These are phyloP conservation scores for Globisporangium polare DNA, from an alignment of 352 stramenopile species.

Conservation along the genomic window DNA sequence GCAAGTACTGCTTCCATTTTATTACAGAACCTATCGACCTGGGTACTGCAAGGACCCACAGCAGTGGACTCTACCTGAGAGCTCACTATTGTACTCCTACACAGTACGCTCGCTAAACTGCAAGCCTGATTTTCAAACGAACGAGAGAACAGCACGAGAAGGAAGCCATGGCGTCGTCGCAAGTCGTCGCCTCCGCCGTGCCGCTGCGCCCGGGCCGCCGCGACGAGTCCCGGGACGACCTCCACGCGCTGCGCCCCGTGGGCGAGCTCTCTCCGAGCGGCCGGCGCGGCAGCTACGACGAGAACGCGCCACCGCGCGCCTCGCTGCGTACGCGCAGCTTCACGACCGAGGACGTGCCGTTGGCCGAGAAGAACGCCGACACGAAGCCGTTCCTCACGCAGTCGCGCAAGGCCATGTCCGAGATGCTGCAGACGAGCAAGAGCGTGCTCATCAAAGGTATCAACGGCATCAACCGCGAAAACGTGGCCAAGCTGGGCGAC, in stretches of 20 bases:
- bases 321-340: slow-evolving; percentile 52
- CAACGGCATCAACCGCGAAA: slow-evolving; percentile 53
- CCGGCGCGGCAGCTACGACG: slow-evolving; percentile 14
- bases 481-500: slow-evolving; percentile 34
- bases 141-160: slow-evolving; percentile 7
- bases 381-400: slow-evolving; percentile 45
- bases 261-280: slow-evolving; percentile 44
- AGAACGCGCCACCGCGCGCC: slow-evolving; percentile 7
- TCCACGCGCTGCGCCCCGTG: slow-evolving; percentile 35
- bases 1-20: no score
- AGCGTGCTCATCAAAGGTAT: slow-evolving; percentile 57
- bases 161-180: slow-evolving; percentile 8
- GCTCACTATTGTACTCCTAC: not conserved
- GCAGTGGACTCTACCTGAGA: not conserved
- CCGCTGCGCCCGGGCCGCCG: slow-evolving; percentile 1
- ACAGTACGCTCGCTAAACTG: not conserved
- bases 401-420: slow-evolving; percentile 16
- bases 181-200: not conserved
- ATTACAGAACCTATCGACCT: no score
- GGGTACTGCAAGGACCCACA: no score
- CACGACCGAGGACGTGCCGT: slow-evolving; percentile 73
- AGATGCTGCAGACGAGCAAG: slow-evolving; percentile 55
- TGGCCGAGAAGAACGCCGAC: slow-evolving; percentile 2
- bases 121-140: slow-evolving; percentile 2
- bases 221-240: slow-evolving; percentile 46